Base-by-base conservation (phyloP, 2,329 filamentous ascomycete genomes). In the Chrysosporium keratinophilum region DNA sequence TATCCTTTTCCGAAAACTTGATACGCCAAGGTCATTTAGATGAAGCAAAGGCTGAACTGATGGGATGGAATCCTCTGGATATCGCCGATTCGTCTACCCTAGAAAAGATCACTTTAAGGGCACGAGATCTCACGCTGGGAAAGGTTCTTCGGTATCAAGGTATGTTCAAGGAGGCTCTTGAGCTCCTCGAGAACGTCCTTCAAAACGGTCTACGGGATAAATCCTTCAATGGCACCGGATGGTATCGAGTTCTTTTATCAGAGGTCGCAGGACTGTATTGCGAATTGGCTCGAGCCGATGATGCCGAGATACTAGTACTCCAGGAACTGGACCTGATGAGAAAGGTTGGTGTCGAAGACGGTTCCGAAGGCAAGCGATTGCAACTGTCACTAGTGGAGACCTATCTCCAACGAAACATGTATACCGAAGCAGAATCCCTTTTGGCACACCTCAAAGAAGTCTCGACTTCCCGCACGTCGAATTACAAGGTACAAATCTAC, bases 1-100 rank as follows among this genome's bases (percentile, higher is more conserved):
- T 57, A 20, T 57, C 55, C 1, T 55, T 50, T 52, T 46, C 55
- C 9, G 53, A 54, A 17, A 57, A 53, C 50, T 47, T 60, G 43
- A 54, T 58, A 23, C 50, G 50, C 15, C 34, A 58, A 33, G 52
- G 55, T 9, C 41, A 58, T n/a, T 49, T 58, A 28, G 15, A 19
- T 3, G 49, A 51, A 34, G 58, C 58, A n/a, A 50, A 60, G 46
- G 34, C 20, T 5, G 50, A 60, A 23, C 35, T 60, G 14, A 6
- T 34, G 15, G 39, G 41, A 15, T 55, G 56, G 55, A 40, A 48
- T 39, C 52, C 52, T 9, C 33, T 55, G 34, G 14, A 48, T 34
- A 20, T 19, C n/a, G n/a, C 50, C 7, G 3, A 9, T 2, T 47
- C 47, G 6, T 57, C 53, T 5, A 50, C 44, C 3, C 20, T 56